phyloP scores from a whole-genome alignment of 768 basidiomycete genomes.

The Amanita jacksonii region DNA sequence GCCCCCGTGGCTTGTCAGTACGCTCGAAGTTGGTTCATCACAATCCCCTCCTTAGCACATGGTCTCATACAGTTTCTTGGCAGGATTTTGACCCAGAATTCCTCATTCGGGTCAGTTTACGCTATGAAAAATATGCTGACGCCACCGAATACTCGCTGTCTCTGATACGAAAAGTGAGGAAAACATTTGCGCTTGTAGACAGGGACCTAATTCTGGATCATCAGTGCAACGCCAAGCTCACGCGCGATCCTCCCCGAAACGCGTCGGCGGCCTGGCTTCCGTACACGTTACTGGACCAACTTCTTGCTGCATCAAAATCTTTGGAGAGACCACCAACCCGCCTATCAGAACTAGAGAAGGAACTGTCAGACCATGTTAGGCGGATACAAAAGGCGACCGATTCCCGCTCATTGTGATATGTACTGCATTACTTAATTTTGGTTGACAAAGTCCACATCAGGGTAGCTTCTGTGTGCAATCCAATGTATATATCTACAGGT shows the following conservation, averaged over 20 bases:
- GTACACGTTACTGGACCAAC: slow-evolving; percentile 77
- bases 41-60: slow-evolving; percentile 1
- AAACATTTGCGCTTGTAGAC: slow-evolving; percentile 6
- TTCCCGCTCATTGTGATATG: slow-evolving; percentile 12
- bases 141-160: slow-evolving; percentile 68
- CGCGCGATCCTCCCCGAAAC: slow-evolving; percentile 41
- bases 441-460: background rate
- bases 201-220: slow-evolving; percentile 10
- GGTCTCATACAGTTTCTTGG: slow-evolving; percentile 6
- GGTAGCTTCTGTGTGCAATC: background rate
- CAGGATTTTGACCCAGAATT: slow-evolving; percentile 75
- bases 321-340: slow-evolving; percentile 40
- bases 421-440: slow-evolving; percentile 11
- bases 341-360: slow-evolving; percentile 44
- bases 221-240: slow-evolving; percentile 45
- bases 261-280: slow-evolving; percentile 71
- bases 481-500: slow-evolving; percentile 20
- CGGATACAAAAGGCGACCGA: slow-evolving; percentile 59
- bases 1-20: slow-evolving; percentile 78
- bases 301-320: slow-evolving; percentile 53
- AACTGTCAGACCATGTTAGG: slow-evolving; percentile 55
- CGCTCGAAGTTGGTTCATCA: slow-evolving; percentile 47
- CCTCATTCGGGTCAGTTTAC: slow-evolving; percentile 69
- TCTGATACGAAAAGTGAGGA: slow-evolving; percentile 59
- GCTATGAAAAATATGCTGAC: slow-evolving; percentile 69